phyloP scores from a whole-genome alignment of 2,329 filamentous ascomycete genomes.

The Penicillium sp. region DNA sequence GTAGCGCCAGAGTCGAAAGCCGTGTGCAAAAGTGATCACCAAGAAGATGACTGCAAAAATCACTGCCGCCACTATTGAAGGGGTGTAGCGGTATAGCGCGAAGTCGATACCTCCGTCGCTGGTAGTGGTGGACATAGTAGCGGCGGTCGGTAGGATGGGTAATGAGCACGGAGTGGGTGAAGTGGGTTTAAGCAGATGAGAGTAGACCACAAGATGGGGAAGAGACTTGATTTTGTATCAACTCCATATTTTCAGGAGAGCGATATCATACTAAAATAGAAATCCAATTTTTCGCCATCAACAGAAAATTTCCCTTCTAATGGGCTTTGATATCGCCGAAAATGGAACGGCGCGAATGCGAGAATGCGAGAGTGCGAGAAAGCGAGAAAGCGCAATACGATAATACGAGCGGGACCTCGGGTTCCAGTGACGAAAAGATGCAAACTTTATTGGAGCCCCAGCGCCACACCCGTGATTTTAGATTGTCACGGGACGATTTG shows the following conservation, averaged over 20 bases:
- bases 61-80: constrained; percentile 18
- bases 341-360: background rate
- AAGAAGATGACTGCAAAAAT: constrained; percentile 23
- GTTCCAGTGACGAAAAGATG: background rate
- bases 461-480: too few relatives aligned
- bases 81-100: constrained; percentile 38
- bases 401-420: constrained; percentile 1
- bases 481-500: too few relatives aligned
- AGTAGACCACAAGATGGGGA: background rate
- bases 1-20: constrained; percentile 8
- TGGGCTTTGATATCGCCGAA: background rate
- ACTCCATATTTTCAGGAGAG: background rate
- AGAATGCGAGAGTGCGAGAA: constrained; percentile 8
- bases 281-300: background rate
- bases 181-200: background rate
- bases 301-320: background rate
- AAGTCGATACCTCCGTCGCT: constrained; percentile 6
- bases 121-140: constrained; percentile 3
- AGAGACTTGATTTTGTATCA: background rate
- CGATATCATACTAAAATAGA: background rate
- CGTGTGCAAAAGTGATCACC: constrained; percentile 18
- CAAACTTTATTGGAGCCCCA: too few relatives aligned
- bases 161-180: background rate
- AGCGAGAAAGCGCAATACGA: constrained; percentile 6
- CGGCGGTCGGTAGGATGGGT: background rate